A percentile compares a stretch with the other conserved stretches of the same genome.
phyloP scores from a whole-genome alignment of 768 basidiomycete genomes.

The Hirschioporus abietinus region DNA sequence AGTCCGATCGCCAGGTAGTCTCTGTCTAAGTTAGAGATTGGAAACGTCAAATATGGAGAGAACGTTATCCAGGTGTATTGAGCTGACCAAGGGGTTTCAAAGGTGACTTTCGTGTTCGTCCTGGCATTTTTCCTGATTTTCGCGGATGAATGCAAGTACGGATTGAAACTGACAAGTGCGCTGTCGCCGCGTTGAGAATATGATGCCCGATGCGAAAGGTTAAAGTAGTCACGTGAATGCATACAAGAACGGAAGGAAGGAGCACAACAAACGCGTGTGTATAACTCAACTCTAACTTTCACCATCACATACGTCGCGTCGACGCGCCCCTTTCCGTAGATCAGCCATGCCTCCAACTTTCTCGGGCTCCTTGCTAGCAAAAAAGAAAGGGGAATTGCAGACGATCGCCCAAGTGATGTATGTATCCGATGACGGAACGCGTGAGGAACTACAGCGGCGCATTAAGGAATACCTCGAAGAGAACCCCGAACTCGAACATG shows the following conservation, averaged over 20 bases:
- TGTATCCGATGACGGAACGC: conserved; percentile 52
- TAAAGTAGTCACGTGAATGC: background rate
- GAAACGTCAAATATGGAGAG: background rate
- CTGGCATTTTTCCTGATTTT: background rate
- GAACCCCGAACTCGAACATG: conserved; percentile 52
- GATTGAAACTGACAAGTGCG: background rate
- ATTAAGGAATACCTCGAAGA: conserved; percentile 59
- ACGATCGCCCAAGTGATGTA: conserved; percentile 51
- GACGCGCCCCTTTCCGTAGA: background rate
- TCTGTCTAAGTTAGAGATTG: conserved; percentile 37
- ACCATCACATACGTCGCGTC: background rate
- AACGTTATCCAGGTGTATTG: background rate
- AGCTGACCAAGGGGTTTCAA: background rate
- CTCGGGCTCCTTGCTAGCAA: conserved; percentile 51
- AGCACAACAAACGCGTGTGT: conserved; percentile 1
- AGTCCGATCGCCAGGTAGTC: conserved; percentile 88
- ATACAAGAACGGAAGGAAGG: background rate
- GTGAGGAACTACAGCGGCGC: conserved; percentile 54
- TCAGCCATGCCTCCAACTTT: conserved; percentile 20
- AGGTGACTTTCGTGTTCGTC: background rate
- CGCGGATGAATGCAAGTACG: background rate
- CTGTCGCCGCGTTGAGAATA: background rate
- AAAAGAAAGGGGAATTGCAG: conserved; percentile 66
- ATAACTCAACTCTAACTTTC: background rate
- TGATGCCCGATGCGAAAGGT: background rate